These are phyloP conservation scores for Chenopodium quinoa DNA, from an alignment of 148 eudicot species.

Conservation along the genomic window DNA sequence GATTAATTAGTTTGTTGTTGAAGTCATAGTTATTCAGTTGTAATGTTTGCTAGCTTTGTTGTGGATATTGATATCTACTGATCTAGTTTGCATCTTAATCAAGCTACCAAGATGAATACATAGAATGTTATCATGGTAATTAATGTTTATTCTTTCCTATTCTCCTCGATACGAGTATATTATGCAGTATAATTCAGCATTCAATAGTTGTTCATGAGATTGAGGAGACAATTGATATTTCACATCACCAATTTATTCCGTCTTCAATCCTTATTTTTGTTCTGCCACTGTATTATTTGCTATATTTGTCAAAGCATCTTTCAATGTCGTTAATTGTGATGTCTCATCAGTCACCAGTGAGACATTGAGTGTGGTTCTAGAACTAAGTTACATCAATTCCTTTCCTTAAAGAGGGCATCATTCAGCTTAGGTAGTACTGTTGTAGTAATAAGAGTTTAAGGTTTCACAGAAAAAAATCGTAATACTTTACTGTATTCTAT, in stretches of 20 bases:
- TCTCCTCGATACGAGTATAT: neutral
- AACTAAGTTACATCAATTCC: neutral
- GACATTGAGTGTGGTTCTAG: neutral
- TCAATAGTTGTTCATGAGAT: neutral
- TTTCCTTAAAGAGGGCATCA: neutral
- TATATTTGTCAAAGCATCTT: conserved; percentile 14
- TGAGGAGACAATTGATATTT: neutral
- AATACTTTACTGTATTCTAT: too few relatives aligned
- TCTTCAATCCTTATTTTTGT: neutral
- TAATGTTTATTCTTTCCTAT: neutral
- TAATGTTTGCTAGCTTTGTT: neutral
- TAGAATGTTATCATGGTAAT: neutral
- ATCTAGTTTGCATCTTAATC: too few relatives aligned
- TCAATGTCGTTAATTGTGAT: neutral
- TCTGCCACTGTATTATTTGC: conserved; percentile 8
- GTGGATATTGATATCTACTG: conserved; percentile 7
- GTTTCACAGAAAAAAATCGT: too few relatives aligned
- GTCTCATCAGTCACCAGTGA: conserved; percentile 3
- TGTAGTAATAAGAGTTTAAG: too few relatives aligned
- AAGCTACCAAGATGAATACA: neutral
- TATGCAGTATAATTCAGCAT: neutral
- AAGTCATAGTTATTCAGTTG: neutral
- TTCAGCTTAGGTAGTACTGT: neutral
- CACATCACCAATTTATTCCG: conserved; percentile 2
- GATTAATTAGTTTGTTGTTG: neutral